These are phyloP conservation scores for Hippophae tibetana DNA, from an alignment of 306 rosid genomes.

Conservation along the genomic window DNA sequence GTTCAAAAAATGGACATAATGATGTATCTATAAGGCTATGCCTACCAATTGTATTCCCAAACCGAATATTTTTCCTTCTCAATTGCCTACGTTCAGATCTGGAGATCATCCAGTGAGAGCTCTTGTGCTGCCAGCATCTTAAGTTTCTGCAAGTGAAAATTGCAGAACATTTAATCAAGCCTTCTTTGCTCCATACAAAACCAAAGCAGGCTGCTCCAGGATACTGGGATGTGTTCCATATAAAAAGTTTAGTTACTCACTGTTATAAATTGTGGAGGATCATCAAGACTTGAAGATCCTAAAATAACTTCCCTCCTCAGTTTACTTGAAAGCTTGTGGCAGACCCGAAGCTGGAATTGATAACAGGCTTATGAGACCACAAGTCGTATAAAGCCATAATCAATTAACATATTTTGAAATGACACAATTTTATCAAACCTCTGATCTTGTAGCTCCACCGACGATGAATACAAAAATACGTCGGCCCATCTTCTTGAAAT, in stretches of 20 bases:
- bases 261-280: slow-evolving; percentile 79
- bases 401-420: background rate
- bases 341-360: slow-evolving; percentile 75
- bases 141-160: slow-evolving; percentile 53
- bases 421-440: slow-evolving; percentile 39
- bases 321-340: slow-evolving; percentile 80
- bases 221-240: background rate
- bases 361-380: slow-evolving; percentile 11
- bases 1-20: slow-evolving; percentile 8
- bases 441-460: slow-evolving; percentile 96
- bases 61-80: slow-evolving; percentile 7
- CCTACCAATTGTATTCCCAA: slow-evolving; percentile 20
- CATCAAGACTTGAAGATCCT: slow-evolving; percentile 86
- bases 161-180: background rate
- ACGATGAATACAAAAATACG: slow-evolving; percentile 84
- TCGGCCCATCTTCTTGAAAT: slow-evolving; percentile 80
- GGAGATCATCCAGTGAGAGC: slow-evolving; percentile 75
- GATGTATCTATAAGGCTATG: slow-evolving; percentile 12
- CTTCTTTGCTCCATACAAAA: background rate
- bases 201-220: background rate
- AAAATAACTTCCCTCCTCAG: slow-evolving; percentile 80
- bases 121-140: slow-evolving; percentile 59
- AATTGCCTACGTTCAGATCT: slow-evolving; percentile 38
- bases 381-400: background rate
- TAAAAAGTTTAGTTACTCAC: slow-evolving; percentile 28